A percentile compares a stretch with the other conserved stretches of the same genome.
phyloP scores from a whole-genome alignment of 208 protist species.

The Herpetomonas muscarum region DNA sequence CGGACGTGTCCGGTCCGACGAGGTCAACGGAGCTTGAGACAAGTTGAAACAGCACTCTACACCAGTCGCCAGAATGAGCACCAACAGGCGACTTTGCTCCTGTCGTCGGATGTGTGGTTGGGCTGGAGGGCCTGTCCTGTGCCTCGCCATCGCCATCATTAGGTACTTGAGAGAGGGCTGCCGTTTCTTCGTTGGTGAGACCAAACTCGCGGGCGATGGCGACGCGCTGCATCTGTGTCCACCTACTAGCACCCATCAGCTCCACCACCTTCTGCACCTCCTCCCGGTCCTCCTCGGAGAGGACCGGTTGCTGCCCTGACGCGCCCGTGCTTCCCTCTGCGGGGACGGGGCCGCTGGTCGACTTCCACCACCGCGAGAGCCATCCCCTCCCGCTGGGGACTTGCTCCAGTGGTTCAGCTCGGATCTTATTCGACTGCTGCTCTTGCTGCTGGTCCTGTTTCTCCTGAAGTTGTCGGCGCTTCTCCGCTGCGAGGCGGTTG shows the following conservation, averaged over 20 bases:
- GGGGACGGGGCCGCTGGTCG: neutral
- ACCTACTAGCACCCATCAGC: slow-evolving; percentile 47
- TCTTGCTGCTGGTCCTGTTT: neutral
- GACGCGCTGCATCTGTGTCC: slow-evolving; percentile 55
- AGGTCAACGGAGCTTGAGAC: slow-evolving; percentile 3
- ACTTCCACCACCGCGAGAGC: neutral
- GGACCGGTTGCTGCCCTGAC: neutral
- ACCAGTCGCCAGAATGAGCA: neutral
- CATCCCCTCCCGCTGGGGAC: too few species aligned
- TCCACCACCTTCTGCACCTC: slow-evolving; percentile 53
- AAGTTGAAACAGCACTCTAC: neutral
- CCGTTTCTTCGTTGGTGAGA: slow-evolving; percentile 42
- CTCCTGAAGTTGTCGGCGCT: neutral
- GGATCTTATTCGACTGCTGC: neutral
- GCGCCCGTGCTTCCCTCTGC: neutral
- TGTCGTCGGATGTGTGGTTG: neutral
- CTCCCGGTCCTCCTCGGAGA: slow-evolving; percentile 23
- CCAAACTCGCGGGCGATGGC: slow-evolving; percentile 69
- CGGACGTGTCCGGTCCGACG: neutral
- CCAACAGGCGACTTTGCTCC: neutral
- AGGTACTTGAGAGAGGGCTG: slow-evolving; percentile 10
- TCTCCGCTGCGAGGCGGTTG: neutral
- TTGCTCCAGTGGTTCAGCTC: neutral
- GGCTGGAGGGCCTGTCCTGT: neutral
- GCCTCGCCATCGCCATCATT: neutral